Evolutionary conservation across 2,329 filamentous ascomycete genomes (phyloP).

Genomic region (Fusarium begoniae): DNA sequence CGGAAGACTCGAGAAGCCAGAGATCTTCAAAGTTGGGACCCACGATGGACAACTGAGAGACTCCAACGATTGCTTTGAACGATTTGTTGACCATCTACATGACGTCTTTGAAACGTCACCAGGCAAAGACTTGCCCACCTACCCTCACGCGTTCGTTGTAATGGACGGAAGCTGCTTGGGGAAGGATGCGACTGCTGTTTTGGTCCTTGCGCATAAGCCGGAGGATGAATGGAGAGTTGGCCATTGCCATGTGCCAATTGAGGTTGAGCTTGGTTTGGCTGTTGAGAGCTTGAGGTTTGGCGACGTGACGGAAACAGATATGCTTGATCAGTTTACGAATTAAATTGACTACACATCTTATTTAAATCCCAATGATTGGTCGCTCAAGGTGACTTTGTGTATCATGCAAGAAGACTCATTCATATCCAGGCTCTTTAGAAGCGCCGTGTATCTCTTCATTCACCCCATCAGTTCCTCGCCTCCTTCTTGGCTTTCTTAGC

Average conservation of each 20-base stretch:
- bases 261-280: not conserved
- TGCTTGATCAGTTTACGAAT: not conserved
- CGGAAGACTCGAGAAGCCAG: not conserved
- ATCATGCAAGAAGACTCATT: not conserved
- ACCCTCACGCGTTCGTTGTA: not conserved
- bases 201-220: not conserved
- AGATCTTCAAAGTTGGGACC: not conserved
- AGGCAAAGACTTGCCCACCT: not conserved
- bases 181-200: rapidly evolving
- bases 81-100: not conserved
- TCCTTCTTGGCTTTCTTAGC: not conserved
- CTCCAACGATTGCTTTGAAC: rapidly evolving
- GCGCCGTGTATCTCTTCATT: not conserved
- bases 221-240: not conserved
- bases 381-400: rapidly evolving
- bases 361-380: rapidly evolving
- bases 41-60: rapidly evolving
- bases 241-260: not conserved
- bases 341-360: not conserved
- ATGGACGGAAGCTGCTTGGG: not conserved
- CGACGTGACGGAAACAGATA: not conserved
- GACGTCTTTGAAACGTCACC: not conserved
- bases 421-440: not conserved
- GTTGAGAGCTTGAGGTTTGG: not conserved
- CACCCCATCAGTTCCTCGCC: rapidly evolving